A percentile compares a stretch with the other conserved stretches of the same genome.
phyloP scores from a whole-genome alignment of 140 eudicot species.

The Stevia rebaudiana region DNA sequence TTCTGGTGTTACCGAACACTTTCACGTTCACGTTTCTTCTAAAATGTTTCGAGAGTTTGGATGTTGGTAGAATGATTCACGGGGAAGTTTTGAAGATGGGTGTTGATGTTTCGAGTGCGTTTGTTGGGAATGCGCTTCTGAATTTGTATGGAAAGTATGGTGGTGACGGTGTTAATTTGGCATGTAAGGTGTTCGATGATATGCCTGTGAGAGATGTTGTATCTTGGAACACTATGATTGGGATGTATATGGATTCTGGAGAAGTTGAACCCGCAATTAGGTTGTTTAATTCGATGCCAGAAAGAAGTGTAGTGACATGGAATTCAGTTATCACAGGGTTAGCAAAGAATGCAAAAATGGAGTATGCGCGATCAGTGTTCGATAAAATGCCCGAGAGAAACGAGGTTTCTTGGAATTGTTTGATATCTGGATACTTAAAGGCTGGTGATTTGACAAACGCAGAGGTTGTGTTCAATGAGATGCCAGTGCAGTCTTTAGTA shows the following conservation, averaged over 20 bases:
- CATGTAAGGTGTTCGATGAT: constrained; percentile 43
- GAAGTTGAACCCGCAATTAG: constrained; percentile 38
- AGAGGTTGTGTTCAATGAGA: constrained; percentile 29
- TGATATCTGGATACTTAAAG: constrained; percentile 52
- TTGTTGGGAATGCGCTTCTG: constrained; percentile 49
- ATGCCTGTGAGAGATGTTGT: constrained; percentile 55
- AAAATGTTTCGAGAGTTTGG: constrained; percentile 32
- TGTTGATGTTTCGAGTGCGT: constrained; percentile 39
- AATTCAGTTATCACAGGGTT: constrained; percentile 49
- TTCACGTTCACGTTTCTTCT: constrained; percentile 54
- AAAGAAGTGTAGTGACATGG: constrained; percentile 51
- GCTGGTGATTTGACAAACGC: constrained; percentile 42
- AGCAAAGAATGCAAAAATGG: constrained; percentile 42
- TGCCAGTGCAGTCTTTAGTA: constrained; percentile 53
- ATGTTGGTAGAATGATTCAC: constrained; percentile 40
- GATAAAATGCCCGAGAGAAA: constrained; percentile 53
- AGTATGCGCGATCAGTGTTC: constrained; percentile 34
- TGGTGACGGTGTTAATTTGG: constrained; percentile 27
- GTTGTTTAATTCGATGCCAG: constrained; percentile 51
- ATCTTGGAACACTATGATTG: constrained; percentile 63
- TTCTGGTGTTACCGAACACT: constrained; percentile 32
- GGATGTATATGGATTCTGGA: constrained; percentile 43
- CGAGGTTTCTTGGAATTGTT: constrained; percentile 58
- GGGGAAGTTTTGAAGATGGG: constrained; percentile 53
- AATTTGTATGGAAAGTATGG: constrained; percentile 38